Evolutionary conservation across 306 rosid species (phyloP), one percentile per base, ranked within the genome.

Genomic region (Rosa multiflora): DNA sequence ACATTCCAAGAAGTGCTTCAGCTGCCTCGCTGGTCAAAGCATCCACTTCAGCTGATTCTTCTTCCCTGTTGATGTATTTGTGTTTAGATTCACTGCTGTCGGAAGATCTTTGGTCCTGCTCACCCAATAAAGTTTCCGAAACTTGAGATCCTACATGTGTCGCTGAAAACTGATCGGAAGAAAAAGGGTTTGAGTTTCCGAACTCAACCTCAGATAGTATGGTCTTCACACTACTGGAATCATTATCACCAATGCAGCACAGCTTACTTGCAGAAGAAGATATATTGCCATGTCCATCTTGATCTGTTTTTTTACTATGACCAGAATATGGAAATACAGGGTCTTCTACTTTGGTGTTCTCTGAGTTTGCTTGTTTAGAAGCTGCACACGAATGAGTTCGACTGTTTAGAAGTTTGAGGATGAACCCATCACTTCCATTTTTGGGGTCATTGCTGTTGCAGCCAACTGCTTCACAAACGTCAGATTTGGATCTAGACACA

Each of bases 1-100:
- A 86, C 46, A 88, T 80, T 46, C 73, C 47, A 0, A 84, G 0
- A 63, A 87, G 90, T 21, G 88, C 80, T 76, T 82, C 84, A 13
- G 91, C 95, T 11, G 89, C 92, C 76, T 70, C 73, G 67, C 29
- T 82, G 72, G 84, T 73, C 76, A 76, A 79, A 73, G 44, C 48
- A 70, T 86, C 78, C 26, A 79, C 14, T 79, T 79, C 83, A 66
- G 83, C 70, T 44, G 77, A 79, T 53, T 82, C 91, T 70, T 75
- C 83, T 9, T 58, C 66, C 80, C 82, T 39, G 44, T 42, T 18
- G 39, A 56, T 6, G 77, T 55, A 59, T 67, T 78, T 78, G 39
- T 82, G 64, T 46, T 69, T 79, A 40, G 64, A 17, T 66, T 84
- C 79, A 53, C 69, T 82, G 77, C 76, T 77, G 76, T 78, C 75